Base-by-base conservation (phyloP, 2,329 filamentous ascomycete genomes). In the Exutisphaerella laricina region DNA sequence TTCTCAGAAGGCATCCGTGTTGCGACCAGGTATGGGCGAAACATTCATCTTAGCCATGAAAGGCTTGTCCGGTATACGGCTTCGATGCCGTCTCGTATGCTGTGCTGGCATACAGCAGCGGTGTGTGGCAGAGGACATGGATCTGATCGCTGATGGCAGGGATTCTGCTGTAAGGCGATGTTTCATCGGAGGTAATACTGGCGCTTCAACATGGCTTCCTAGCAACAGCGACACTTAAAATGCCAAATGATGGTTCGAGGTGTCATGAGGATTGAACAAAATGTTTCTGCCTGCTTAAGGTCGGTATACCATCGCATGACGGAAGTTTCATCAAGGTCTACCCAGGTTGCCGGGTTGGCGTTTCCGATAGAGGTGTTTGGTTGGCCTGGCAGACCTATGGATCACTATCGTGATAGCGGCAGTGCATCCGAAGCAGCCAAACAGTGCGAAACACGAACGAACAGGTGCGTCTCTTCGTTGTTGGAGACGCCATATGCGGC, bases 151-250 rank as follows among this genome's bases (percentile, higher is more conserved):
- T 49, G 43, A 48, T 25, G 25, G 31, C 41, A 43, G 39, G 49
- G 49, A 34, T 42, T 7, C 12, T 7, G 26, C 23, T 41, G 18
- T 28, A 36, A 23, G 44, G 43, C 41, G 46, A 39, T 41, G 46
- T 49, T 51, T 51, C 49, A 51, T 40, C 26, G 39, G 30, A 26
- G 36, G 30, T 46, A 44, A 47, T 48, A 49, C 49, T 47, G 43
- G 44, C 28, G 43, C 46, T 12, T 46, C 16, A 39, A 42, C 38
- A 42, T 43, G 44, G 37, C 32, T 45, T 40, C 49, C 45, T 45
- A 41, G 38, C 30, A 33, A 18, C 12, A 45, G 30, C 25, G n/a
- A n/a, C n/a, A n/a, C n/a, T n/a, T n/a, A n/a, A n/a, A n/a, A n/a
- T n/a, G n/a, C n/a, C n/a, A n/a, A n/a, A n/a, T n/a, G n/a, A n/a